phyloP scores from a whole-genome alignment of 306 rosid genomes.

The Castanea mollissima region DNA sequence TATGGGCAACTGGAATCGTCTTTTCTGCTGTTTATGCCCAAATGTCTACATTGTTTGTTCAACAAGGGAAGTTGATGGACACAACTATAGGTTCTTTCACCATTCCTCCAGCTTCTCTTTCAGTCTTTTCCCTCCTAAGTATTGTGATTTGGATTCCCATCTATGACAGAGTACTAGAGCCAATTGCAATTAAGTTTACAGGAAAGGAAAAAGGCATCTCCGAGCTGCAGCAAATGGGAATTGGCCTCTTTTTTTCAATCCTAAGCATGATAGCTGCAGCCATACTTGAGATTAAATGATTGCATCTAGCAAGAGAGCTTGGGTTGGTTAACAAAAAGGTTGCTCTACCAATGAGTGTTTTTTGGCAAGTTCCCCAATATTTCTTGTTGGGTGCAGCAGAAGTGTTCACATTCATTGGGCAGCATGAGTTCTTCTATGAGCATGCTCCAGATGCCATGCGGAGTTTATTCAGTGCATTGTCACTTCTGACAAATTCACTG shows the following conservation, averaged over 20 bases:
- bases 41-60: constrained; percentile 38
- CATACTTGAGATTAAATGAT: constrained; percentile 18
- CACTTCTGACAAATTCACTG: constrained; percentile 24
- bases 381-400: constrained; percentile 27
- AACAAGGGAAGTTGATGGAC: constrained; percentile 42
- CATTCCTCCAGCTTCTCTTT: constrained; percentile 36
- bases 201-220: constrained; percentile 28
- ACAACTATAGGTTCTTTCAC: constrained; percentile 16
- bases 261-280: constrained; percentile 35
- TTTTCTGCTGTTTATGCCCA: constrained; percentile 32
- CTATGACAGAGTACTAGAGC: constrained; percentile 26
- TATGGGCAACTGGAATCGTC: constrained; percentile 36
- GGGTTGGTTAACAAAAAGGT: constrained; percentile 7
- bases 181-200: constrained; percentile 23
- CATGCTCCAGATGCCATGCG: constrained; percentile 28
- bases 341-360: constrained; percentile 24
- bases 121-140: constrained; percentile 6
- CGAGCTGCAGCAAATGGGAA: constrained; percentile 33
- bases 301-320: constrained; percentile 25
- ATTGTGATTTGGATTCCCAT: constrained; percentile 27
- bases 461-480: constrained; percentile 34
- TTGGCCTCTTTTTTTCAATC: constrained; percentile 22
- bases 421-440: constrained; percentile 33
- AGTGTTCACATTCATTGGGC: constrained; percentile 29
- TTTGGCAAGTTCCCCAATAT: constrained; percentile 37